phyloP scores from a whole-genome alignment of 768 basidiomycete genomes.

The Macrolepiota dolichaula region DNA sequence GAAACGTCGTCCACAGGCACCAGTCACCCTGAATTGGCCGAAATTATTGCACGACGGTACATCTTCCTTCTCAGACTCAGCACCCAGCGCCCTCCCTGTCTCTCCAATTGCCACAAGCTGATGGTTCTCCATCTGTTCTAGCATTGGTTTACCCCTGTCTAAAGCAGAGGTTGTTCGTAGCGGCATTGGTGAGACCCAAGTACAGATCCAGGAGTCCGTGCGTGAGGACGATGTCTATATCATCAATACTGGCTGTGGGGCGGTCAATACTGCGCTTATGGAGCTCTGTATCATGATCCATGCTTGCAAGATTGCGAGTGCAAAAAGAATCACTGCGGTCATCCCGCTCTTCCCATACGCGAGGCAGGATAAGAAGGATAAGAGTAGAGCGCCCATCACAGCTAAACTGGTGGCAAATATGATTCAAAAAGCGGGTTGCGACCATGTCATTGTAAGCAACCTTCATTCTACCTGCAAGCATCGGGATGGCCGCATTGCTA shows the following conservation, averaged over 20 bases:
- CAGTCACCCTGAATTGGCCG: constrained; percentile 92
- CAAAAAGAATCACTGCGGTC: constrained; percentile 97
- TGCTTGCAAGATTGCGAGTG: constrained; percentile 99
- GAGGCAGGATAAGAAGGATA: constrained; percentile 99
- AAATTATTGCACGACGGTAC: constrained; percentile 90
- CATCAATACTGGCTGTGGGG: constrained; percentile 86
- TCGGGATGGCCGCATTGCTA: not conserved
- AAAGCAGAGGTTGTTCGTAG: constrained; percentile 86
- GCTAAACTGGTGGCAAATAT: constrained; percentile 99
- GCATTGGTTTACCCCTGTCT: constrained; percentile 86
- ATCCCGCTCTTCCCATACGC: constrained; percentile 97
- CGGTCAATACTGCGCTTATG: constrained; percentile 94
- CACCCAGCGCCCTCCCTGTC: constrained; percentile 14
- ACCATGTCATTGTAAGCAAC: constrained; percentile 89
- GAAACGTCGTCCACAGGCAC: constrained; percentile 54
- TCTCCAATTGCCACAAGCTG: not conserved
- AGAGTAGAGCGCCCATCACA: constrained; percentile 95
- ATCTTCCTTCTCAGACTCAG: constrained; percentile 21
- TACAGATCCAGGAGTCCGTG: constrained; percentile 91
- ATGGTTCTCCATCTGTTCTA: constrained; percentile 31
- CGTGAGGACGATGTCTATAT: constrained; percentile 99
- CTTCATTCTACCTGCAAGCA: not conserved
- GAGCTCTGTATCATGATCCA: constrained; percentile 99
- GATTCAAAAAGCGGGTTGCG: constrained; percentile 88
- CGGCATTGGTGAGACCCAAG: constrained; percentile 87